phyloP scores from a whole-genome alignment of 805 yeast species.

The Starmera pachycereana region DNA sequence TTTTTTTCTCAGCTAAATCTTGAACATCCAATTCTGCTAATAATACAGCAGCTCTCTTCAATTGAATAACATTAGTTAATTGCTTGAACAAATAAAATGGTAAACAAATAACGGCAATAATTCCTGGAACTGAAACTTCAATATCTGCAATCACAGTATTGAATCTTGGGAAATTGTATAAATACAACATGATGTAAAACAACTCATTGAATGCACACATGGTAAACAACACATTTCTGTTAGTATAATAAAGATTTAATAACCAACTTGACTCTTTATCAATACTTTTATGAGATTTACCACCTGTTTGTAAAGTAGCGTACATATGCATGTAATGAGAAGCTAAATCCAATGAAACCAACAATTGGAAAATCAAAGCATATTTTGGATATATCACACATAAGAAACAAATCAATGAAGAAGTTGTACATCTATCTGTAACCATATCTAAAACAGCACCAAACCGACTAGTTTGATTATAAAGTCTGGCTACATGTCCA shows the following conservation, averaged over 20 bases:
- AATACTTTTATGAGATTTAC: slow-evolving; percentile 74
- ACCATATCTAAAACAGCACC: slow-evolving; percentile 99
- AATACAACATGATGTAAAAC: slow-evolving; percentile 82
- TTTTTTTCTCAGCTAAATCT: slow-evolving; percentile 19
- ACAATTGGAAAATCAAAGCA: slow-evolving; percentile 54
- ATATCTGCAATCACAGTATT: slow-evolving; percentile 20
- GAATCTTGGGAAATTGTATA: slow-evolving; percentile 45
- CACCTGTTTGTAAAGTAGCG: slow-evolving; percentile 77
- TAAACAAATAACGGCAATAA: slow-evolving; percentile 46
- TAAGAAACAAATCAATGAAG: slow-evolving; percentile 81
- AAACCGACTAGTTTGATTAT: slow-evolving; percentile 78
- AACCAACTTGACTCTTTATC: slow-evolving; percentile 60
- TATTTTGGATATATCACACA: slow-evolving; percentile 69
- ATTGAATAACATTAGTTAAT: slow-evolving; percentile 77
- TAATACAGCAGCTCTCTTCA: slow-evolving; percentile 72
- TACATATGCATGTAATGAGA: slow-evolving; percentile 99
- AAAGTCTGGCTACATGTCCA: slow-evolving; percentile 88
- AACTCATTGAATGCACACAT: slow-evolving; percentile 92
- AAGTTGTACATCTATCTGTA: slow-evolving; percentile 94
- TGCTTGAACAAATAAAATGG: slow-evolving; percentile 93
- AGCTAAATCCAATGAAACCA: slow-evolving; percentile 79
- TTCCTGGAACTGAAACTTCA: slow-evolving; percentile 48
- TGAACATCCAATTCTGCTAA: slow-evolving; percentile 65
- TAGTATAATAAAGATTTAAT: slow-evolving; percentile 77
- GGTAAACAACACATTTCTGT: slow-evolving; percentile 69